Conservation (phyloP, 352 stramenopile genomes). For the Thalassiosira livingstoniorum region DNA sequence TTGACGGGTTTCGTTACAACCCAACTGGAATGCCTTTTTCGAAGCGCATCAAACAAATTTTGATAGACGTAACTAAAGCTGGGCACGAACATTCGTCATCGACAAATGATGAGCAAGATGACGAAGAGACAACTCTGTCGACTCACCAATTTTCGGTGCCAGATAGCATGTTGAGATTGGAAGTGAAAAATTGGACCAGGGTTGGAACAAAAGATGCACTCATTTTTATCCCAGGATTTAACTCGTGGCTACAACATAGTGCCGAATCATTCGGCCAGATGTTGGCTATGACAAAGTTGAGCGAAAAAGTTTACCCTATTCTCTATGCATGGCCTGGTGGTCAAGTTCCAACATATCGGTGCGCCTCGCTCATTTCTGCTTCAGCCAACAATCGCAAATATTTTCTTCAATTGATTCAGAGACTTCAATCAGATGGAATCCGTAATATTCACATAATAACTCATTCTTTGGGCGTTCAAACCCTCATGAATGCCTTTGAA, state of each 20-base stretch:
- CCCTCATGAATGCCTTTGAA: constrained; percentile 55
- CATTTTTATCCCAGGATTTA: constrained; percentile 72
- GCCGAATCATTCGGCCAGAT: constrained; percentile 67
- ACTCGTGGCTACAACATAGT: constrained; percentile 53
- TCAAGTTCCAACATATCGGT: constrained; percentile 60
- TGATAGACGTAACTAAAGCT: constrained; percentile 13
- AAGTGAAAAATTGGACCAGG: constrained; percentile 35
- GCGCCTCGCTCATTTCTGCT: constrained; percentile 19
- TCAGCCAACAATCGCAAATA: constrained; percentile 47
- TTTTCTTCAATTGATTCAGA: constrained; percentile 58
- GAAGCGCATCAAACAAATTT: constrained; percentile 12
- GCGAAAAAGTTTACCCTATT: constrained; percentile 66
- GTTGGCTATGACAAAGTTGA: constrained; percentile 68
- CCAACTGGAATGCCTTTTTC: constrained; percentile 35
- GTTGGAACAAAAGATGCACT: constrained; percentile 56
- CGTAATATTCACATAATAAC: constrained; percentile 62
- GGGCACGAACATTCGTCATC: neutral
- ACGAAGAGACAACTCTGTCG: constrained; percentile 22
- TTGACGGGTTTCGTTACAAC: constrained; percentile 58
- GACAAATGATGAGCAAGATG: constrained; percentile 2
- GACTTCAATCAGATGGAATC: constrained; percentile 57
- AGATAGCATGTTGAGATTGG: too few species aligned
- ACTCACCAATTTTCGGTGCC: too few species aligned
- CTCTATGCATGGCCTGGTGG: constrained; percentile 59
- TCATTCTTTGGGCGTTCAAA: constrained; percentile 72